Percentiles rank a stretch among this genome's conserved stretches.
phyloP scores from a whole-genome alignment of 306 rosid genomes.

The Pterocarpus santalinus region DNA sequence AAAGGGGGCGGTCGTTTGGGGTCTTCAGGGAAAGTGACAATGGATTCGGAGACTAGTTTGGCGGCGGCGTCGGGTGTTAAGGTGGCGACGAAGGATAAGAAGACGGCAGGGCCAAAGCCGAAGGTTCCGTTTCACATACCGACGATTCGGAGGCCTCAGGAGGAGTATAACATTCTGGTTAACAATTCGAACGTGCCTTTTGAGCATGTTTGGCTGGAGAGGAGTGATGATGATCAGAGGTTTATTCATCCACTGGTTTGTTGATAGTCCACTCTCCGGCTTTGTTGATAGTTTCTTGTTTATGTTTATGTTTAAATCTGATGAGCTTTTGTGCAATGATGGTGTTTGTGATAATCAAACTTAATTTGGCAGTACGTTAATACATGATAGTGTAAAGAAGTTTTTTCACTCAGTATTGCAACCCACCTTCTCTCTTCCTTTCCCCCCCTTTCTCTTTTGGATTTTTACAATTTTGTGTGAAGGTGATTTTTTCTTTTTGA shows the following conservation, averaged over 20 bases:
- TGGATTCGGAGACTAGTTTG: neutral
- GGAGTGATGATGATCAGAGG: slow-evolving; percentile 70
- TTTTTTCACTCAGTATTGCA: no score
- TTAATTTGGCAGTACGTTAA: neutral
- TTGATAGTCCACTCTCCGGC: slow-evolving; percentile 38
- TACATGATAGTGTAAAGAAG: neutral
- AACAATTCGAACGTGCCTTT: slow-evolving; percentile 79
- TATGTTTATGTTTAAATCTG: neutral
- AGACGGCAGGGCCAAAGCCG: slow-evolving; percentile 57
- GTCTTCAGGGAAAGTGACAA: slow-evolving; percentile 32
- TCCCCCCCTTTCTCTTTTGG: neutral
- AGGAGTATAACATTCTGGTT: slow-evolving; percentile 70
- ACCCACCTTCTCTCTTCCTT: neutral
- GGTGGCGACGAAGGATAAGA: slow-evolving; percentile 69
- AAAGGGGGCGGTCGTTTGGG: slow-evolving; percentile 40
- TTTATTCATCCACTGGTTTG: slow-evolving; percentile 90
- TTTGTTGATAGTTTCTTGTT: neutral
- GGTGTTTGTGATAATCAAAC: neutral
- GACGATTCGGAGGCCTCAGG: slow-evolving; percentile 80
- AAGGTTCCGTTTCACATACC: slow-evolving; percentile 93
- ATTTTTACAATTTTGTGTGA: neutral
- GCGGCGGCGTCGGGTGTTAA: slow-evolving; percentile 50
- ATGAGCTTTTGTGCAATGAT: neutral
- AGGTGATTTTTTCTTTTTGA: neutral
- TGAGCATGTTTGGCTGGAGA: slow-evolving; percentile 93